Evolutionary conservation across 352 stramenopile species (phyloP), one percentile per base, ranked within the genome.

Genomic region (Pythium sukuiense): DNA sequence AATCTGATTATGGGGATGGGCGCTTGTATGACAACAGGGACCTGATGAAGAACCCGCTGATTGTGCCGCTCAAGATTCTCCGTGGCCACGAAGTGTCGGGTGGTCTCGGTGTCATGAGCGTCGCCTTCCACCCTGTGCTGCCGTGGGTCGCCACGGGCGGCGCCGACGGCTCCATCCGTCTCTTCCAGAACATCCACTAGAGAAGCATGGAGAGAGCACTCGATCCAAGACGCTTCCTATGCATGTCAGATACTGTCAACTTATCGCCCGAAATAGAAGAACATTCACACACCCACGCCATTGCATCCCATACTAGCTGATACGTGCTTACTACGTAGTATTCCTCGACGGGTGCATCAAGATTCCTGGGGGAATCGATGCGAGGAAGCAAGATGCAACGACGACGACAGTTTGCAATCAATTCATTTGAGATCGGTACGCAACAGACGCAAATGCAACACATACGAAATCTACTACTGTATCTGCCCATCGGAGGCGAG

Each of bases 21-120:
- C 20, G 20, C 26, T 60, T 59, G 20, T 68, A 45, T 32, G 55
- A 43, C 41, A 50, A 53, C 64, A 96, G 88, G 54, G 98, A 99
- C 81, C 75, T 99, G 73, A 98, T 99, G 85, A 96, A 98, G 63
- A 99, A 99, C 77, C 97, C 98, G 60, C 76, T 99, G 41, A 97
- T 99, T 60, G 97, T 99, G 55, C 98, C 98, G 30, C 93, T 99
- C 45, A 99, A 99, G 84, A 98, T 99, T 59, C 76, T 99, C 20
- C 81, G 94, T 35, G 94, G 93, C 33, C 94, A 98, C 77, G 83
- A 95, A 69, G 95, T 98, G 13, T 96, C 85, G 3, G 95, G 98
- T 37, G 90, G 97, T 0, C 78, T 99, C 7, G 98, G 98, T 30
- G 97, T 99, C 27, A 91, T 99, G 76, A 87, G 87, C 16, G 73